These are phyloP conservation scores for Cordyceps javanica DNA, from an alignment of 2,329 filamentous ascomycete genomes.

Conservation along the genomic window DNA sequence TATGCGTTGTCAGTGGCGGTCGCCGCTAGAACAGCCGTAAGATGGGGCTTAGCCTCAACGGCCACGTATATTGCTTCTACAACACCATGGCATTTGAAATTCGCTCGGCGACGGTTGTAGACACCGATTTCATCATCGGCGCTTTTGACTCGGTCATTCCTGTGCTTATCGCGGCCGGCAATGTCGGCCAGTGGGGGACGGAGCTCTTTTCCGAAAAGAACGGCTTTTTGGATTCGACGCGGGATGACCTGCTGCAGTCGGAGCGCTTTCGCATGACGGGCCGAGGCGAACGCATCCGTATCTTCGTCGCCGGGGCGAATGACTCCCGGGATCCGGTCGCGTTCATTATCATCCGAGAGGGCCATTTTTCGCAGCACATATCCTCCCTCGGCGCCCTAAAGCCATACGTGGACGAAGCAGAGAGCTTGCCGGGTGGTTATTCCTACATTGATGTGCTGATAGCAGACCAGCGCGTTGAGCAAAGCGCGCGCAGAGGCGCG, in stretches of 20 bases:
- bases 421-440: slow-evolving; percentile 4
- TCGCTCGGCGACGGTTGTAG: slow-evolving; percentile 18
- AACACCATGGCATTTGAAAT: slow-evolving; percentile 19
- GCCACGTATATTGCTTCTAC: background rate
- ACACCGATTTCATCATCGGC: slow-evolving; percentile 24
- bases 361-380: slow-evolving; percentile 15
- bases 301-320: slow-evolving; percentile 22
- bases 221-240: slow-evolving; percentile 18
- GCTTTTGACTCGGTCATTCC: slow-evolving; percentile 26
- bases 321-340: slow-evolving; percentile 1
- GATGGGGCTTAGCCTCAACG: background rate
- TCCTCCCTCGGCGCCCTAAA: slow-evolving; percentile 4
- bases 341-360: slow-evolving; percentile 6
- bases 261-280: slow-evolving; percentile 20
- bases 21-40: background rate
- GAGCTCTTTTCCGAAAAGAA: slow-evolving; percentile 21
- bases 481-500: slow-evolving; percentile 7
- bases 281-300: slow-evolving; percentile 19
- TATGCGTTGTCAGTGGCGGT: too few relatives aligned
- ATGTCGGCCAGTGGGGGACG: slow-evolving; percentile 24
- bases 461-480: slow-evolving; percentile 14
- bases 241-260: slow-evolving; percentile 19
- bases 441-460: slow-evolving; percentile 17
- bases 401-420: background rate
- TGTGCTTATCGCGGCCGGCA: slow-evolving; percentile 22